A percentile compares a stretch with the other conserved stretches of the same genome.
These are phyloP conservation scores for Coprinellus micaceus DNA, from an alignment of 768 basidiomycete species.

Conservation along the genomic window DNA sequence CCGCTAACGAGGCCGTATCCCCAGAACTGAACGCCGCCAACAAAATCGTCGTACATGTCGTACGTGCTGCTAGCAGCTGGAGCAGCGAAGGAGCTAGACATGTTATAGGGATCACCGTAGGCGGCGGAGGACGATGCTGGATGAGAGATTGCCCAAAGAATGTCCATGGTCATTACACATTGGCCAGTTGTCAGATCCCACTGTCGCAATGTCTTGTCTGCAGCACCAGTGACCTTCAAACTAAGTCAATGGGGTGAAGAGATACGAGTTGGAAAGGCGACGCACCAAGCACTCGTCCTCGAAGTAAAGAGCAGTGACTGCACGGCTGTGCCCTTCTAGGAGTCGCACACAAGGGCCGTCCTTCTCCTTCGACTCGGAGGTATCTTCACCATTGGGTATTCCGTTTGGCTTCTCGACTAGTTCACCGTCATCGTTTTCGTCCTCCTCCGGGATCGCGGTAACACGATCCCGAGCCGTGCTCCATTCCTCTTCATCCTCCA, in stretches of 20 bases:
- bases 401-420: constrained; percentile 35
- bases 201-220: constrained; percentile 96
- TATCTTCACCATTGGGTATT: constrained; percentile 37
- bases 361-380: constrained; percentile 37
- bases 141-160: constrained; percentile 98
- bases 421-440: constrained; percentile 44
- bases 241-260: constrained; percentile 15
- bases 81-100: constrained; percentile 54
- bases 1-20: constrained; percentile 96
- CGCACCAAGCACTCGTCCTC: constrained; percentile 89
- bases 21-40: constrained; percentile 98
- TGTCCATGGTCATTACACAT: constrained; percentile 99
- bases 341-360: constrained; percentile 66
- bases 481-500: constrained; percentile 71
- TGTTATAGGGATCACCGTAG: constrained; percentile 4
- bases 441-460: constrained; percentile 62
- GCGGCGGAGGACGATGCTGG: constrained; percentile 62
- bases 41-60: constrained; percentile 96
- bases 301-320: constrained; percentile 91
- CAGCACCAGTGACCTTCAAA: constrained; percentile 88
- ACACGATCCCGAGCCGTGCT: constrained; percentile 54
- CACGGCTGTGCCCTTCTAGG: constrained; percentile 89
- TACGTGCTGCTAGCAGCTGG: constrained; percentile 87
- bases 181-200: constrained; percentile 98
- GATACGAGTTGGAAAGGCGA: constrained; percentile 8